phyloP scores from a whole-genome alignment of 257 asterid genomes.

The Lithospermum erythrorhizon region DNA sequence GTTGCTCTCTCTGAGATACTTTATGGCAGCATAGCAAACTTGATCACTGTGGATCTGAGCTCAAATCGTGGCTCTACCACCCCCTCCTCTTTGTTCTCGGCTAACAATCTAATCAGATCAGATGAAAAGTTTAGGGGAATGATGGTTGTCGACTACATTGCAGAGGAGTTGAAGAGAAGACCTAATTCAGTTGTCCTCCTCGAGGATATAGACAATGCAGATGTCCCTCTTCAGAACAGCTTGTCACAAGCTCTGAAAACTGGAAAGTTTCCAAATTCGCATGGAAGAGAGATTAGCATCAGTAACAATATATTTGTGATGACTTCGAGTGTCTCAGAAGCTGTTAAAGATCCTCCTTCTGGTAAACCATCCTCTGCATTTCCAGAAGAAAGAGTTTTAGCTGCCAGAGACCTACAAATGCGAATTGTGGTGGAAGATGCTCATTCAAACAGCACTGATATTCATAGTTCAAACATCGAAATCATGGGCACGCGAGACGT shows the following conservation, averaged over 20 bases:
- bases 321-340: conserved; percentile 29
- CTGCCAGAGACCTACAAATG: conserved; percentile 53
- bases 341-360: conserved; percentile 16
- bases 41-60: conserved; percentile 46
- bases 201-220: conserved; percentile 77
- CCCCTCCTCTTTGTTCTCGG: conserved; percentile 30
- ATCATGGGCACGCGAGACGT: conserved; percentile 23
- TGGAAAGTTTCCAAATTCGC: conserved; percentile 66
- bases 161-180: conserved; percentile 57
- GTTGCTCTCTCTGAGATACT: conserved; percentile 56
- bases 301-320: conserved; percentile 51
- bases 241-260: conserved; percentile 59
- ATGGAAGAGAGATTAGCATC: conserved; percentile 50
- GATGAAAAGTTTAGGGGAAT: conserved; percentile 45
- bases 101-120: conserved; percentile 22
- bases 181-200: conserved; percentile 56
- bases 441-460: conserved; percentile 7
- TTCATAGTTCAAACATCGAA: conserved; percentile 16
- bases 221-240: conserved; percentile 49
- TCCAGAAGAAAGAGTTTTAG: conserved; percentile 53
- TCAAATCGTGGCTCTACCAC: conserved; percentile 18
- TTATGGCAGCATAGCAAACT: conserved; percentile 38
- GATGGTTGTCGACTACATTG: conserved; percentile 58
- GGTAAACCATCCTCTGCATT: conserved; percentile 24
- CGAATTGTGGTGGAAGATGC: conserved; percentile 31